Conservation (phyloP, 2,329 filamentous ascomycete species). For the Moelleriella libera region DNA sequence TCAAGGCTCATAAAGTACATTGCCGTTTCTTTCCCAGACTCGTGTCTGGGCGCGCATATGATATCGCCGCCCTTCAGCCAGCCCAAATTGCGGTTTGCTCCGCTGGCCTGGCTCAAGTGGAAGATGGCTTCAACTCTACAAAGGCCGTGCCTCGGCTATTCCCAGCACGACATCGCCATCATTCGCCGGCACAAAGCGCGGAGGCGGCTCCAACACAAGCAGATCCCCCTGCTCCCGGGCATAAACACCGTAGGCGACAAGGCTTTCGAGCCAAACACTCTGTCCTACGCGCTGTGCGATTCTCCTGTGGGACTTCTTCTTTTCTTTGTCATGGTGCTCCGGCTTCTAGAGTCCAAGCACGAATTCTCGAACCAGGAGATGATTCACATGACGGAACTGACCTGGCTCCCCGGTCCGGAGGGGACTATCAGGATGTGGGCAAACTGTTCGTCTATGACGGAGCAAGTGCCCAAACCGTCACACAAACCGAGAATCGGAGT, state of each 20-base stretch:
- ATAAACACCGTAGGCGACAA: conserved; percentile 15
- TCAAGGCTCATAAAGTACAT: conserved; percentile 34
- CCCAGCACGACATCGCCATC: conserved; percentile 32
- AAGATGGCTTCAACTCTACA: conserved; percentile 34
- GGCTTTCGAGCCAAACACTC: conserved; percentile 34
- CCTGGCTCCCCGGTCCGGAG: conserved; percentile 55
- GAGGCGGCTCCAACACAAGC: conserved; percentile 4
- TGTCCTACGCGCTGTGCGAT: conserved; percentile 47
- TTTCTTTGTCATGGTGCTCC: conserved; percentile 34
- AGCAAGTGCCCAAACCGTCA: conserved; percentile 8
- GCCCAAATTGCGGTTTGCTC: conserved; percentile 29
- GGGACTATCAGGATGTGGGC: conserved; percentile 43
- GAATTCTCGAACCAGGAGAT: conserved; percentile 36
- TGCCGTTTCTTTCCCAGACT: conserved; percentile 28
- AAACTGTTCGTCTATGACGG: conserved; percentile 21
- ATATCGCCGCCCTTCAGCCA: conserved; percentile 39
- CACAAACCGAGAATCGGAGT: conserved; percentile 26
- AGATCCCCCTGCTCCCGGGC: conserved; percentile 6
- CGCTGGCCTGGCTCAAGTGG: conserved; percentile 40
- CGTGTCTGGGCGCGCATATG: conserved; percentile 46
- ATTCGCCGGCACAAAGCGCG: conserved; percentile 13
- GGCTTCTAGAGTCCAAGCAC: conserved; percentile 22
- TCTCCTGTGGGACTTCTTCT: conserved; percentile 44
- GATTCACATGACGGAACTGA: conserved; percentile 44
- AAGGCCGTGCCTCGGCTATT: conserved; percentile 40